Evolutionary conservation across 306 rosid species (phyloP), one percentile per base, ranked within the genome.

Genomic region (Gastrolobium villosum): DNA sequence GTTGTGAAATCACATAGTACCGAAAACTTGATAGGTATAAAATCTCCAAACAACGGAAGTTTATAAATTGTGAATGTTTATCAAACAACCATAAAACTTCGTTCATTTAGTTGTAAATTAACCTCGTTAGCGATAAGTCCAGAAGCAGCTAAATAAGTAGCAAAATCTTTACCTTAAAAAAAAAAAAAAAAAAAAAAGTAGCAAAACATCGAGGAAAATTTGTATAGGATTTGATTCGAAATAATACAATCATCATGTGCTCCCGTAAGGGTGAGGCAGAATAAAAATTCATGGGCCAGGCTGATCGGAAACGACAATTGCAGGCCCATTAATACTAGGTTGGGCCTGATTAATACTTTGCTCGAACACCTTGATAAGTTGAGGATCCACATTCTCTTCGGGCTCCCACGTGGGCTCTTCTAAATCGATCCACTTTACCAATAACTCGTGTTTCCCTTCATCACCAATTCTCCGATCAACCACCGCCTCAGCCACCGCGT

Each of bases 361-460:
- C 48, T 88, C 89, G 10, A 87, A 94, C 5, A 80, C 79, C 13
- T 44, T 80, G 3, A 94, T 63, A 56, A 94, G 84, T 49, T 89
- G 86, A 13, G 84, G 79, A 75, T 90, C 98, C 11, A 94, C 98
- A 65, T 92, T 94, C 26, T 80, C 91, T 81, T 81, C 79, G 6
- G 97, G 97, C 87, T 94, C 98, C 98, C 98, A 94, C 3, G 94
- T 94, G 80, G 93, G 93, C 20, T 94, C 96, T 0, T 89, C 92
- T 32, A 83, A 68, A 62, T 94, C 98, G 76, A 83, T 86, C 98
- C 98, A 94, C 74, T 89, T 92, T 1, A 94, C 92, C 83, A 94
- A 75, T n/a, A 79, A 84, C 81, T 92, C 97, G 3, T 34, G 71
- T 26, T 77, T 83, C 40, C 92, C 91, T 0, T 92, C 97, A 28